A percentile compares a stretch with the other conserved stretches of the same genome.
Evolutionary conservation across 148 eudicot genomes (phyloP).

Genomic region (Rhododendron mucronatum): DNA sequence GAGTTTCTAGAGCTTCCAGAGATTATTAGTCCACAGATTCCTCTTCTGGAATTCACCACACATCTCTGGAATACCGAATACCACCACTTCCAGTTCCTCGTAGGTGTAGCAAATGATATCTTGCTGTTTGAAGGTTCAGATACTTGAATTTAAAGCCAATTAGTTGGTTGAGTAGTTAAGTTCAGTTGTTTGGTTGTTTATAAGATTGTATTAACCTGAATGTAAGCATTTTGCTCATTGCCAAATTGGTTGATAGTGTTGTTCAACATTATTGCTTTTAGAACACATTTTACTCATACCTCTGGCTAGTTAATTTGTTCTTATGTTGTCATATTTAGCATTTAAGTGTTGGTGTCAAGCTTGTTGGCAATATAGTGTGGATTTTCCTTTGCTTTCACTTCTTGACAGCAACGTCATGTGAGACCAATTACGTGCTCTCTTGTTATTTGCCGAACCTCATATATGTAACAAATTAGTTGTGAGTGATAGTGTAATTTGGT

Average conservation of each 20-base stretch:
- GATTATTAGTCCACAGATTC: too few relatives aligned
- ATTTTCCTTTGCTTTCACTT: conserved; percentile 59
- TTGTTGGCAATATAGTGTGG: conserved; percentile 60
- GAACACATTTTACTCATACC: not conserved
- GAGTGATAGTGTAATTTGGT: conserved; percentile 22
- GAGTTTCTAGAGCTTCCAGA: too few relatives aligned
- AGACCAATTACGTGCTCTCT: conserved; percentile 24
- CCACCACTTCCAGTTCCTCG: not conserved
- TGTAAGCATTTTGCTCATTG: not conserved
- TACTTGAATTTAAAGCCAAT: not conserved
- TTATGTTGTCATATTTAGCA: conserved; percentile 37
- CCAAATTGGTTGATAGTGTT: not conserved
- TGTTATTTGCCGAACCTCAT: conserved; percentile 1
- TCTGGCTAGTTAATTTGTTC: not conserved
- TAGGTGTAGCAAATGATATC: not conserved
- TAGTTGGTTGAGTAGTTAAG: not conserved
- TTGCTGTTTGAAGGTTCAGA: not conserved
- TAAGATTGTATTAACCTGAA: not conserved
- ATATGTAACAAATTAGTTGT: conserved; percentile 2
- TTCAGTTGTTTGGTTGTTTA: not conserved
- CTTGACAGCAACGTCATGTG: conserved; percentile 88
- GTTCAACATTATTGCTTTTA: not conserved
- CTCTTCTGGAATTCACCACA: too few relatives aligned
- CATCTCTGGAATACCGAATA: not conserved
- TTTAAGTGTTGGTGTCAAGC: conserved; percentile 99